A percentile compares a stretch with the other conserved stretches of the same genome.
Evolutionary conservation across 1,284 basidiomycete genomes (phyloP).

Genomic region (Pholiota adiposa): DNA sequence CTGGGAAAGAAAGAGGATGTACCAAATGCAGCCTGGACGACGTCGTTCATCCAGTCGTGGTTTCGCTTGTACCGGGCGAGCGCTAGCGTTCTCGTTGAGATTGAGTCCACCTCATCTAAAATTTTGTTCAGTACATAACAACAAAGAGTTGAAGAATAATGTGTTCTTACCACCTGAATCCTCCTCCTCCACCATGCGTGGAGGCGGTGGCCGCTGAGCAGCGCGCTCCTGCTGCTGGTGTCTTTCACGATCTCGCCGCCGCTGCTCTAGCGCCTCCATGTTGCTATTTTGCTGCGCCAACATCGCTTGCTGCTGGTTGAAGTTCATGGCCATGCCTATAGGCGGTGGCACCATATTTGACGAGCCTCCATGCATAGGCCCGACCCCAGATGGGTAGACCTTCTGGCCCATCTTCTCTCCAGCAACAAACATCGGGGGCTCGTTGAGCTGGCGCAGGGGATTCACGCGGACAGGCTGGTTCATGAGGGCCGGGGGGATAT

Average conservation of each 20-base stretch:
- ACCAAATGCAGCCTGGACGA: slow-evolving; percentile 72
- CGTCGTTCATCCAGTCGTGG: slow-evolving; percentile 81
- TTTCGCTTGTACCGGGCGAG: slow-evolving; percentile 75
- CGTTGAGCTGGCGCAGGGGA: slow-evolving; percentile 66
- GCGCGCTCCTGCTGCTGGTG: slow-evolving; percentile 41
- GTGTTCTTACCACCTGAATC: slow-evolving; percentile 63
- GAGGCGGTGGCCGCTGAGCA: slow-evolving; percentile 41
- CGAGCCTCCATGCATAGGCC: slow-evolving; percentile 33
- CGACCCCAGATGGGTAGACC: slow-evolving; percentile 46
- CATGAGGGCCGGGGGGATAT: slow-evolving; percentile 55
- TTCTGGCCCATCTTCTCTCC: slow-evolving; percentile 75
- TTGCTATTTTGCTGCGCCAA: slow-evolving; percentile 70
- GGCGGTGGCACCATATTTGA: slow-evolving; percentile 32
- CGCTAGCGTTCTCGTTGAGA: slow-evolving; percentile 74
- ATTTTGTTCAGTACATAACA: neutral
- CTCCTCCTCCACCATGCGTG: slow-evolving; percentile 56
- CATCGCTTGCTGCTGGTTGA: slow-evolving; percentile 62
- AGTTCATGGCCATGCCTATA: slow-evolving; percentile 38
- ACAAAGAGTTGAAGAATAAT: neutral
- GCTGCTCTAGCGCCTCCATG: slow-evolving; percentile 71
- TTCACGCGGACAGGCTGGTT: slow-evolving; percentile 69
- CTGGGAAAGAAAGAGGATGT: slow-evolving; percentile 20
- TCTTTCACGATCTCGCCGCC: slow-evolving; percentile 51
- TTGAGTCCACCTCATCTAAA: slow-evolving; percentile 69
- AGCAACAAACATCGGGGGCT: slow-evolving; percentile 66